Conservation (phyloP, 208 protist genomes). For the Leishmania major region DNA sequence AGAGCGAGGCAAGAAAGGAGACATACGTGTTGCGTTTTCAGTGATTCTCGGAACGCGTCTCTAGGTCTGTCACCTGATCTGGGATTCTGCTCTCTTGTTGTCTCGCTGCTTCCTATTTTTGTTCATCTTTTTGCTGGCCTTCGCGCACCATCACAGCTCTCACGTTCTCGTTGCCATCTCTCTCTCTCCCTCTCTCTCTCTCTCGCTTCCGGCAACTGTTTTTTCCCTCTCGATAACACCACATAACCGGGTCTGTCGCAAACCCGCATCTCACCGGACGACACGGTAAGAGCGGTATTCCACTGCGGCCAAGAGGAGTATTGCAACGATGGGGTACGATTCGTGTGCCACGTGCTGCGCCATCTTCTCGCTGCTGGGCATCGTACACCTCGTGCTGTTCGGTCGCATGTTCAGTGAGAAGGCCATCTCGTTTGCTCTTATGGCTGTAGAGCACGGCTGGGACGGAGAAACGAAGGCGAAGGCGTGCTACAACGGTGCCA, state of each 20-base stretch:
- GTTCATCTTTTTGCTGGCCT: not conserved
- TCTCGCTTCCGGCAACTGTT: not conserved
- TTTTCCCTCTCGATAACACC: not conserved
- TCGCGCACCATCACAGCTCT: not conserved
- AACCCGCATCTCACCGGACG: not conserved
- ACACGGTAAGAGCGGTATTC: not conserved
- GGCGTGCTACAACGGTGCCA: slow-evolving; percentile 86
- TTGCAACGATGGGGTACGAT: slow-evolving; percentile 53
- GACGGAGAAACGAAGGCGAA: slow-evolving; percentile 76
- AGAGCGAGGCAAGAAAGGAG: not conserved
- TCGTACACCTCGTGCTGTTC: slow-evolving; percentile 84
- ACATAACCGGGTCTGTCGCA: not conserved
- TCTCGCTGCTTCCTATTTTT: not conserved
- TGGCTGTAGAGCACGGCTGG: slow-evolving; percentile 71
- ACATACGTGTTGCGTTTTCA: not conserved
- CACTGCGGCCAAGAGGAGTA: no score
- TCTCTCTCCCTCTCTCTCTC: not conserved
- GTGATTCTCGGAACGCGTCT: not conserved
- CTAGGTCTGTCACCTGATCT: not conserved
- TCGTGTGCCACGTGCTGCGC: slow-evolving; percentile 80
- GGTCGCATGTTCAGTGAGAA: slow-evolving; percentile 75
- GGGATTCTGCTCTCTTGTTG: not conserved
- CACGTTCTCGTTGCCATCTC: not conserved
- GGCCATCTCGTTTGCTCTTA: slow-evolving; percentile 80
- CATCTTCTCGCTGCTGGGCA: slow-evolving; percentile 84